Percentiles rank a stretch among this genome's conserved stretches.
phyloP scores from a whole-genome alignment of 2,329 filamentous ascomycete species.

The Fusarium cyanostomum region DNA sequence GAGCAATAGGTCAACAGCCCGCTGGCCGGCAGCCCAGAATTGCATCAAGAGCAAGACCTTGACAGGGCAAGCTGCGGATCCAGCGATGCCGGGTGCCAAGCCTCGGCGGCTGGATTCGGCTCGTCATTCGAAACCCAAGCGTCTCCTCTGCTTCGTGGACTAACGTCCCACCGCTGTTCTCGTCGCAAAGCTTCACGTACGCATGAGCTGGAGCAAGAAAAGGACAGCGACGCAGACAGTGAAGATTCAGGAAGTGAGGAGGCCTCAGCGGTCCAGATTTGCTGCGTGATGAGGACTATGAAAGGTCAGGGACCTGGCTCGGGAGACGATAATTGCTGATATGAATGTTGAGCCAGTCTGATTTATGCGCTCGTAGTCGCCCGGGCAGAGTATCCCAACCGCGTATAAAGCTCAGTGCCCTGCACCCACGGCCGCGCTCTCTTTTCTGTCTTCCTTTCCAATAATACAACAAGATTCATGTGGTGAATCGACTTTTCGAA shows the following conservation, averaged over 20 bases:
- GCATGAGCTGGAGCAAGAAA: slow-evolving; percentile 2
- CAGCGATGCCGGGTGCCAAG: slow-evolving; percentile 3
- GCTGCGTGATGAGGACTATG: too few relatives aligned
- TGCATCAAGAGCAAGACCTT: slow-evolving; percentile 6
- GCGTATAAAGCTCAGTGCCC: too few relatives aligned
- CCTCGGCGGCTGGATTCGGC: not conserved
- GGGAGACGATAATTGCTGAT: not conserved
- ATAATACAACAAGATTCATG: too few relatives aligned
- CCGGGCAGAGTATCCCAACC: too few relatives aligned
- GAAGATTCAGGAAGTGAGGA: slow-evolving; percentile 14
- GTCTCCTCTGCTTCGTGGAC: not conserved
- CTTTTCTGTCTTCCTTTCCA: too few relatives aligned
- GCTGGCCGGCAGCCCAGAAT: too few relatives aligned
- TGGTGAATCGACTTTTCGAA: too few relatives aligned
- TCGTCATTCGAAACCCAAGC: not conserved
- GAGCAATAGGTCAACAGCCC: too few relatives aligned
- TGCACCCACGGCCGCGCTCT: too few relatives aligned
- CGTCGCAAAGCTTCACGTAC: slow-evolving; percentile 3
- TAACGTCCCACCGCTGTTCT: slow-evolving; percentile 1
- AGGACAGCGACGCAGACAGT: slow-evolving; percentile 5
- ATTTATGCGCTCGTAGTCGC: too few relatives aligned
- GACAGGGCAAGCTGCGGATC: not conserved
- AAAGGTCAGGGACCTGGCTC: not conserved
- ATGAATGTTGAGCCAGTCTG: too few relatives aligned
- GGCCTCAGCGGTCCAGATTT: too few relatives aligned